These are phyloP conservation scores for Neofusicoccum kwambonambiense DNA, from an alignment of 2,329 filamentous ascomycete species.

Conservation along the genomic window DNA sequence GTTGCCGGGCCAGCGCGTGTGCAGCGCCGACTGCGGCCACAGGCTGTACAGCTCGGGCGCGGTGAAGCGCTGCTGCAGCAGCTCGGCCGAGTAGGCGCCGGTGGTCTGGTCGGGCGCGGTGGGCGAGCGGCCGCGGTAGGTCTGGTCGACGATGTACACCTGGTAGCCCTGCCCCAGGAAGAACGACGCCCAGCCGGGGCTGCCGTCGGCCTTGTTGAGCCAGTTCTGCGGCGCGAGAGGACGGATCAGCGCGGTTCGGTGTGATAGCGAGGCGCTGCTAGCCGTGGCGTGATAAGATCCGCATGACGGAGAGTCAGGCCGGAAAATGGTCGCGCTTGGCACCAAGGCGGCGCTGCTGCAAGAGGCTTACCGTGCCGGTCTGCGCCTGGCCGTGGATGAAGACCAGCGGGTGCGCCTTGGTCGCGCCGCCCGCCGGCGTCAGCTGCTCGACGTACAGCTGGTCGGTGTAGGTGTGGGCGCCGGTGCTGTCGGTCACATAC, in stretches of 20 bases:
- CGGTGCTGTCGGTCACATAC: constrained; percentile 18
- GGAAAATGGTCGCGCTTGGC: not conserved
- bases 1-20: constrained; percentile 43
- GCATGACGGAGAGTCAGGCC: not conserved
- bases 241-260: not conserved
- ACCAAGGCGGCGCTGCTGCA: not conserved
- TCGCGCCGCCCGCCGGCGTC: constrained; percentile 14
- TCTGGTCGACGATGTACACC: constrained; percentile 50
- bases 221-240: constrained; percentile 24
- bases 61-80: constrained; percentile 33
- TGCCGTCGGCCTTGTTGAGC: constrained; percentile 50
- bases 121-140: constrained; percentile 46
- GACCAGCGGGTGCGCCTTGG: not conserved
- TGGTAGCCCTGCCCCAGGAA: constrained; percentile 50
- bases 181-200: constrained; percentile 49
- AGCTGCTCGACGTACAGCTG: constrained; percentile 34
- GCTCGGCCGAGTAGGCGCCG: constrained; percentile 16
- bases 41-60: constrained; percentile 35
- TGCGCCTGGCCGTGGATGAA: constrained; percentile 13
- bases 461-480: constrained; percentile 6
- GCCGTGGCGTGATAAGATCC: not conserved
- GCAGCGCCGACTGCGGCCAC: constrained; percentile 44
- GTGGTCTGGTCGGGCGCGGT: constrained; percentile 35
- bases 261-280: too few relatives aligned
- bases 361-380: not conserved